These are phyloP conservation scores for Fraxinus paxiana DNA, from an alignment of 305 asterid species.

Conservation along the genomic window DNA sequence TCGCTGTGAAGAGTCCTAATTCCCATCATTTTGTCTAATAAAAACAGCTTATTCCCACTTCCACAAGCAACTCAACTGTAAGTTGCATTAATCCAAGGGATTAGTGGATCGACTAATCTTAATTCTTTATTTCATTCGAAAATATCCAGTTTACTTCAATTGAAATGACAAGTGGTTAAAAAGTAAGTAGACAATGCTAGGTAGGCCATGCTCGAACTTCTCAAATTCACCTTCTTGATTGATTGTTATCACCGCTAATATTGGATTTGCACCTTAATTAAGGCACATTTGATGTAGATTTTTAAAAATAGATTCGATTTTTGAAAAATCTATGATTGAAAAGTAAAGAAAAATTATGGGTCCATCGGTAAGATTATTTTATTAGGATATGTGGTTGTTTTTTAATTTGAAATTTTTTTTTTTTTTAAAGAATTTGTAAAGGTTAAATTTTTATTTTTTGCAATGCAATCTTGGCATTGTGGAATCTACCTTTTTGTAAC, in stretches of 20 bases:
- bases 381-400: background rate
- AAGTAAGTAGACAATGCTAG: background rate
- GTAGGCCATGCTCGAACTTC: background rate
- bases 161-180: slow-evolving; percentile 3
- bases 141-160: background rate
- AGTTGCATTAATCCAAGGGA: background rate
- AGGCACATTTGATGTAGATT: background rate
- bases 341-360: background rate
- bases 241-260: background rate
- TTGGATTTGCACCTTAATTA: background rate
- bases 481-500: background rate
- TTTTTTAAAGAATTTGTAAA: background rate
- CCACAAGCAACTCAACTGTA: background rate
- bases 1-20: background rate
- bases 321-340: too few species aligned
- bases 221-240: background rate
- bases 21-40: background rate
- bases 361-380: background rate
- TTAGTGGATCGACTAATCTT: background rate
- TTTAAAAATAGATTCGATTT: too few species aligned
- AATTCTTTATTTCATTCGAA: background rate
- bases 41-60: background rate
- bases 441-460: background rate
- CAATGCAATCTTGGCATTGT: background rate
- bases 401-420: too few species aligned